Percentiles rank a stretch among this genome's conserved stretches.
Evolutionary conservation across 75 land plant species (phyloP).

Genomic region (Pinus taeda): DNA sequence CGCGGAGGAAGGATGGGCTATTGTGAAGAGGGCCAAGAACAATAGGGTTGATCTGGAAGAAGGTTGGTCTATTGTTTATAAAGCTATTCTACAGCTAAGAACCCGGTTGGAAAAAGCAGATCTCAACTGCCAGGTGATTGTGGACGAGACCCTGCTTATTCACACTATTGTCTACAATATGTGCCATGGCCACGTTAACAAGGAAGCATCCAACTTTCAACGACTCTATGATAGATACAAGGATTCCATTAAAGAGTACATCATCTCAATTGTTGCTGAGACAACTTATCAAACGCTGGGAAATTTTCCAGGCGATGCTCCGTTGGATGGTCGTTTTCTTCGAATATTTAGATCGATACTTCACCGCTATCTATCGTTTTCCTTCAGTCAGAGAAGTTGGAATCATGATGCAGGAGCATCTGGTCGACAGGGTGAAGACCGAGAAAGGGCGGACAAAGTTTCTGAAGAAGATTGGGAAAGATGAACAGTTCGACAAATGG

Average conservation of each 20-base stretch:
- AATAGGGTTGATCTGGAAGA: no score
- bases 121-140: neutral
- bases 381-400: conserved; percentile 73
- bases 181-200: conserved; percentile 69
- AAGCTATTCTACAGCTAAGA: no score
- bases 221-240: conserved; percentile 70
- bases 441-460: no score
- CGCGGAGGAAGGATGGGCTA: no score
- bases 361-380: conserved; percentile 17
- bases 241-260: conserved; percentile 72
- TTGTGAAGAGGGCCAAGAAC: no score
- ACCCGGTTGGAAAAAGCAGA: no score
- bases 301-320: conserved; percentile 86
- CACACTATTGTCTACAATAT: conserved; percentile 77
- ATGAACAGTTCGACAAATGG: no score
- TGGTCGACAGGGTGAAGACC: no score
- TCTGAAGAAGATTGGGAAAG: no score
- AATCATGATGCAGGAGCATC: no score
- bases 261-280: conserved; percentile 41
- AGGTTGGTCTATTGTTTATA: no score
- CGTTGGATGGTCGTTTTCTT: conserved; percentile 85
- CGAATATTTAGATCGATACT: conserved; percentile 66
- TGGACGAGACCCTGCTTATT: conserved; percentile 56
- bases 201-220: neutral
- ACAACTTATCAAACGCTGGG: no score